Evolutionary conservation across 306 rosid genomes (phyloP), one percentile per base, ranked within the genome.

Genomic region (Senna tora): DNA sequence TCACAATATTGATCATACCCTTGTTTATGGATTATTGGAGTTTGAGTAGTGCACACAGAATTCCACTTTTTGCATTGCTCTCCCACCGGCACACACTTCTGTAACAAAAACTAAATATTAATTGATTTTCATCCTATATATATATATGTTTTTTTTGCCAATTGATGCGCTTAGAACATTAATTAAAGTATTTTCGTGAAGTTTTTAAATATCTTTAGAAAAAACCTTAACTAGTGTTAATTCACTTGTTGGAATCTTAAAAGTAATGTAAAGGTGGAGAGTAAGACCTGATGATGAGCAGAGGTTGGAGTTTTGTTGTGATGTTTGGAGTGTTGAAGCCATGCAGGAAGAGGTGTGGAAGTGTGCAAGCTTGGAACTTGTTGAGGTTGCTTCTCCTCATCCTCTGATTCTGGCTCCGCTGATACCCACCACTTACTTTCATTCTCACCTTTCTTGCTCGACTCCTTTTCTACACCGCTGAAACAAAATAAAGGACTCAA

Each of bases 261-360:
- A 25, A 25, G 30, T 25, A 25, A 1, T 25, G 30, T 25, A 25
- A 25, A 25, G 30, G 30, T 25, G 30, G 30, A 25, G 49, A 71
- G 38, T 34, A 57, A 77, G 28, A 94, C 98, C 98, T 91, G 91
- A 72, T 89, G 79, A 72, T 77, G 85, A 43, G 83, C 53, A 67
- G 83, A 57, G 68, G 68, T 21, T 76, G 66, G 30, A 25, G 30
- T 77, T 73, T 78, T 84, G 72, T 73, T 87, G 84, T 91, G 88
- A 57, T 81, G 84, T 79, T 87, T 91, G 87, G 81, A 92, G 73
- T 86, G 97, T 87, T 89, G 97, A 67, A 95, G 96, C 99, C 99
- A 95, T 89, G 96, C 93, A 86, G 99, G 99, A 32, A 95, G 93
- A 79, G 69, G 81, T 74, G 96, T 80, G 65, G 93, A 84, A 49